Evolutionary conservation across 345 rosid species (phyloP).

Genomic region (Toxicodendron radicans): DNA sequence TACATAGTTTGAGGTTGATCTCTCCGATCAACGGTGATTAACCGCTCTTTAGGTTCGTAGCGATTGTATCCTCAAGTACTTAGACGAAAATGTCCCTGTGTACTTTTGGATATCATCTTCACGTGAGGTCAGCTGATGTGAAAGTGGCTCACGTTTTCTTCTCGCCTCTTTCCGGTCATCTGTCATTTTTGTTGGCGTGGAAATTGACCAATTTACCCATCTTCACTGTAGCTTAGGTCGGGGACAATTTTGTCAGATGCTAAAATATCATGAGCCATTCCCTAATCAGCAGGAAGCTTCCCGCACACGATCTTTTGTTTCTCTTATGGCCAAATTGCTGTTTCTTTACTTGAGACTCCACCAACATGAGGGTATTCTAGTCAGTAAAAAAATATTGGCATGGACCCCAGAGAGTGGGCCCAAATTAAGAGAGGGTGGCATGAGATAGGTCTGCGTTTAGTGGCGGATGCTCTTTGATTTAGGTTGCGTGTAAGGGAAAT

Average conservation of each 20-base stretch:
- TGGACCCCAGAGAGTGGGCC: conserved; percentile 12
- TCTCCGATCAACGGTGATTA: conserved; percentile 15
- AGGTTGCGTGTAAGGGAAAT: not conserved
- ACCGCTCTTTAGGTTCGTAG: not conserved
- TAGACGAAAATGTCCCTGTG: conserved; percentile 22
- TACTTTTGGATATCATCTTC: conserved; percentile 2
- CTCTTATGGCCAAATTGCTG: not conserved
- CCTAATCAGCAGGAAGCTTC: conserved; percentile 25
- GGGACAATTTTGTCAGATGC: conserved; percentile 31
- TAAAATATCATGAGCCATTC: not conserved
- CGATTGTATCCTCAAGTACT: not conserved
- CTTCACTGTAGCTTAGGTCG: not conserved
- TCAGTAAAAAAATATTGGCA: not conserved
- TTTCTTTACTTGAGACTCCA: not conserved
- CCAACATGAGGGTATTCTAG: conserved; percentile 15
- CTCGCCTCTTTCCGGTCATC: conserved; percentile 37
- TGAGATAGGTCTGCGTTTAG: conserved; percentile 14
- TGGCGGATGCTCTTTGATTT: not conserved
- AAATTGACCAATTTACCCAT: conserved; percentile 29
- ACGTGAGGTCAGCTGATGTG: conserved; percentile 26
- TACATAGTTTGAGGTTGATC: conserved; percentile 12
- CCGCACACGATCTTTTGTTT: not conserved
- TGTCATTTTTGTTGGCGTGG: conserved; percentile 26
- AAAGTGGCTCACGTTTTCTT: conserved; percentile 38
- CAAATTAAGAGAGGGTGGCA: not conserved